These are phyloP conservation scores for Primulina eburnea DNA, from an alignment of 257 asterid species.

Conservation along the genomic window DNA sequence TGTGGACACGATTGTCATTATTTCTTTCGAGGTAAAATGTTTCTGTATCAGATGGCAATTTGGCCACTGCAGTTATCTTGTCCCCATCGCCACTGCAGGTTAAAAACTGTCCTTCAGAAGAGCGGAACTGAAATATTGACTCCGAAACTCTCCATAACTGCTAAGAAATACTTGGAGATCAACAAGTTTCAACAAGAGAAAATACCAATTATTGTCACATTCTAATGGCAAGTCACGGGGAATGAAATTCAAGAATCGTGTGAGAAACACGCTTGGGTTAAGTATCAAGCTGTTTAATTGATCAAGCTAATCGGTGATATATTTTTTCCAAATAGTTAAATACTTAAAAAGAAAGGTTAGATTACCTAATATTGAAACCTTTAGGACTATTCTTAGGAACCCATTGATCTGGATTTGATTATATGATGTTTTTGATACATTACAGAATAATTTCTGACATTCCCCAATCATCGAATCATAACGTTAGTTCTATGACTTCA, in stretches of 20 bases:
- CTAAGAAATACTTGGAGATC: conserved; percentile 16
- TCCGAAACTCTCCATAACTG: conserved; percentile 86
- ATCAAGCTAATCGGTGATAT: neutral
- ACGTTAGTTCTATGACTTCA: neutral
- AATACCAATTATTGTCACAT: neutral
- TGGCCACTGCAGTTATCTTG: conserved; percentile 48
- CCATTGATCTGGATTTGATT: neutral
- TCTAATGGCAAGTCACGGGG: neutral
- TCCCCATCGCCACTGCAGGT: conserved; percentile 52
- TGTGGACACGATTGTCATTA: conserved; percentile 45
- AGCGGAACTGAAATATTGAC: conserved; percentile 63
- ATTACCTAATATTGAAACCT: neutral
- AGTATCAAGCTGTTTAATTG: neutral
- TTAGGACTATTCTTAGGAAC: conserved; percentile 1
- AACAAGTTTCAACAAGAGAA: conserved; percentile 13
- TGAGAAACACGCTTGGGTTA: neutral
- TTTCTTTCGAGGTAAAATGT: conserved; percentile 71
- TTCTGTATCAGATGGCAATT: conserved; percentile 50
- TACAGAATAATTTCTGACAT: neutral
- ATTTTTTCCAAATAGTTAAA: conserved; percentile 4
- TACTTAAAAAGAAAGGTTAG: neutral
- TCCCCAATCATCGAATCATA: neutral
- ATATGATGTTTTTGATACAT: neutral
- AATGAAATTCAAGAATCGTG: neutral
- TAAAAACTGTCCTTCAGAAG: conserved; percentile 64